Evolutionary conservation across 2,329 filamentous ascomycete genomes (phyloP), one percentile per base, ranked within the genome.

Genomic region (Ophioceras dolichostomum): DNA sequence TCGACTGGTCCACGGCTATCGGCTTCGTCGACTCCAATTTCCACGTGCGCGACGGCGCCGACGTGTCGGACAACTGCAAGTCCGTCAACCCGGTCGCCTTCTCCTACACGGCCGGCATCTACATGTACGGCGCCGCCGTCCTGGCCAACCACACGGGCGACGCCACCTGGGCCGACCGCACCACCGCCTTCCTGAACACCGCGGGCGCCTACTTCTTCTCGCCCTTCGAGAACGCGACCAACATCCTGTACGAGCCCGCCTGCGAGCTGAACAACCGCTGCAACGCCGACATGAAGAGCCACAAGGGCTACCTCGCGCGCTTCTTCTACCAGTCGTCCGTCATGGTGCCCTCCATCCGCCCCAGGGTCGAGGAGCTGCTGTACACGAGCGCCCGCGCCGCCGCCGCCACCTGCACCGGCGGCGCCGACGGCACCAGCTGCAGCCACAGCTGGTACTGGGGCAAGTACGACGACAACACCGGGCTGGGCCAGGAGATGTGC

Each of bases 261-360:
- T 84, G 79, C 59, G 79, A 84, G 54, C 58, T 55, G 4, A 56
- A 61, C 41, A 57, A 59, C 37, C 62, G 50, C 1, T 85, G 80
- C 56, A 70, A 74, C 50, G 64, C 58, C 35, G 78, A 83, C 54
- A 76, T 78, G 65, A 69, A 67, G 47, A 74, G 72, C 8, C 81
- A 79, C 67, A 85, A 84, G 58, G 77, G 67, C 31, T 79, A 77
- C 51, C 63, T 81, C 21, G 63, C 75, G 19, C 73, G 76, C 38
- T 79, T 76, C 59, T 70, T 80, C 60, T 78, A 68, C 58, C 64
- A 68, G 32, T 66, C 73, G 4, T 63, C 71, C 24, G 52, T 67
- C 36, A 62, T 79, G 57, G 62, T 75, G 41, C 73, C 77, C 9
- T 66, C 65, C 16, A 67, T 77, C 16, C 56, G 58, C 3, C 38